Evolutionary conservation across 2,329 filamentous ascomycete species (phyloP).

Genomic region (Aspergillus unguis): DNA sequence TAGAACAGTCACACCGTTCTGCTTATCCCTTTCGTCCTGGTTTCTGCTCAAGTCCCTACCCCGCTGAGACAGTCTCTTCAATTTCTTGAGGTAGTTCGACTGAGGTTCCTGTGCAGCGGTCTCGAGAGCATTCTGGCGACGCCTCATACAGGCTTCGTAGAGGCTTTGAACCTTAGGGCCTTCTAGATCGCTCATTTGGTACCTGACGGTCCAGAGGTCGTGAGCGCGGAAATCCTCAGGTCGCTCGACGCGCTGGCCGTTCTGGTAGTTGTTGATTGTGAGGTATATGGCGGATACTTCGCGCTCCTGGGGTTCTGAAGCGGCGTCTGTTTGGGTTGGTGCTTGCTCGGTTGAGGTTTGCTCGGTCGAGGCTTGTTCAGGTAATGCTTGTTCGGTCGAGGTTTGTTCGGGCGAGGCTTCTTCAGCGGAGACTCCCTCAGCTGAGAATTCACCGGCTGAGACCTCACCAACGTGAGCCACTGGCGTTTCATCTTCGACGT

Average conservation of each 20-base stretch:
- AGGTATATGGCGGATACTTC: slow-evolving; percentile 67
- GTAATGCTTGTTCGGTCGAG: no score
- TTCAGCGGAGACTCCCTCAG: no score
- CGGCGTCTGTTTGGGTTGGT: neutral
- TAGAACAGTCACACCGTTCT: slow-evolving; percentile 36
- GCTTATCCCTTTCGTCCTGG: slow-evolving; percentile 53
- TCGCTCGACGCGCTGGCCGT: slow-evolving; percentile 61
- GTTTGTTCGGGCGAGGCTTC: no score
- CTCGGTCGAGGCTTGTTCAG: no score
- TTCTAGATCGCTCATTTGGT: slow-evolving; percentile 65
- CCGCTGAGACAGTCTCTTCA: slow-evolving; percentile 46
- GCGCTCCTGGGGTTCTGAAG: slow-evolving; percentile 12
- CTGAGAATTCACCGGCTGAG: no score
- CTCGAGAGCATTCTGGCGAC: slow-evolving; percentile 52
- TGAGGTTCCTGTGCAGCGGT: slow-evolving; percentile 43
- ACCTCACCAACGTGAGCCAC: neutral
- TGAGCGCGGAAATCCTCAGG: slow-evolving; percentile 48
- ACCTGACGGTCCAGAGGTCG: slow-evolving; percentile 72
- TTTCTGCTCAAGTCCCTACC: slow-evolving; percentile 59
- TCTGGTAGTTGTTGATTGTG: slow-evolving; percentile 68
- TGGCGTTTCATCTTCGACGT: neutral
- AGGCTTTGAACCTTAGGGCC: slow-evolving; percentile 46
- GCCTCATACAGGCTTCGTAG: slow-evolving; percentile 56
- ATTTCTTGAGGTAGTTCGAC: slow-evolving; percentile 43
- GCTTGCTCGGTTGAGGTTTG: neutral